phyloP scores from a whole-genome alignment of 2,329 filamentous ascomycete genomes.

The Cladosporium velox region DNA sequence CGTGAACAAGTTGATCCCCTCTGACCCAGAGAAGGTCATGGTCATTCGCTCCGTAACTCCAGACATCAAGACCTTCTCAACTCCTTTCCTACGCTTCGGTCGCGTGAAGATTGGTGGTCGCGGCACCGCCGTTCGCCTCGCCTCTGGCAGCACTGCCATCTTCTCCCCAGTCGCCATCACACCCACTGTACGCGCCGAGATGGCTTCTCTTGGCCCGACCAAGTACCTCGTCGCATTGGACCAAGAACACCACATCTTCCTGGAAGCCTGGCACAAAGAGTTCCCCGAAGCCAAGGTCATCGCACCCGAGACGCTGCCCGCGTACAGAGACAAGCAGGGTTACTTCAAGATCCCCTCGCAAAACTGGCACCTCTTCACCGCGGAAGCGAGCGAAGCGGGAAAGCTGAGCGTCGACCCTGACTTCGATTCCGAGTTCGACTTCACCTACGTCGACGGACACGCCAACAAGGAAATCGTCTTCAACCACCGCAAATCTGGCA shows the following conservation, averaged over 20 bases:
- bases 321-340: conserved; percentile 65
- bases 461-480: conserved; percentile 87
- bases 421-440: conserved; percentile 84
- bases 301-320: conserved; percentile 77
- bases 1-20: conserved; percentile 44
- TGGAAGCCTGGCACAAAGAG: conserved; percentile 78
- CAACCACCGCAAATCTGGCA: conserved; percentile 73
- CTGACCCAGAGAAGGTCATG: conserved; percentile 81
- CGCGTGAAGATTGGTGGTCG: conserved; percentile 80
- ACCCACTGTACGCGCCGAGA: conserved; percentile 66
- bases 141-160: conserved; percentile 75
- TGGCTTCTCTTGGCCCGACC: conserved; percentile 64
- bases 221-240: conserved; percentile 86
- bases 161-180: conserved; percentile 92
- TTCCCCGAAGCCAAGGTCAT: conserved; percentile 80
- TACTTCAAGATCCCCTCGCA: conserved; percentile 35
- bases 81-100: conserved; percentile 83
- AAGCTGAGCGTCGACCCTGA: conserved; percentile 63
- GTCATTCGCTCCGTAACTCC: conserved; percentile 84
- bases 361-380: conserved; percentile 57
- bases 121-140: conserved; percentile 80
- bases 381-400: conserved; percentile 40
- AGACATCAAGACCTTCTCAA: conserved; percentile 73
- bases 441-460: conserved; percentile 78
- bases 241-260: conserved; percentile 91